Base-by-base conservation (phyloP, 2,329 filamentous ascomycete genomes). In the Arthrocladium fulminans region DNA sequence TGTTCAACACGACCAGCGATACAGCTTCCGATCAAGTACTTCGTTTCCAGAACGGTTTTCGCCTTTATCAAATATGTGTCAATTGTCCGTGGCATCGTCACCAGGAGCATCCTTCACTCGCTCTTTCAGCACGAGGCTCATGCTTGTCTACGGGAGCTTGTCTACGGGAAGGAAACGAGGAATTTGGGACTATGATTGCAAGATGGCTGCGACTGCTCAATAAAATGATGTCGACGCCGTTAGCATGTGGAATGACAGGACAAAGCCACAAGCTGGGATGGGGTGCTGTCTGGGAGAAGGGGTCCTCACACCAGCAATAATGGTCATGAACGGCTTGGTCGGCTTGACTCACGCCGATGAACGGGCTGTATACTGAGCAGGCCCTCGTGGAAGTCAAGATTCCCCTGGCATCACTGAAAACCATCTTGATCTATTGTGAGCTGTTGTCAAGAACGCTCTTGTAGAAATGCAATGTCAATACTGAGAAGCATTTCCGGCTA, bases 211-310 rank as follows among this genome's bases (percentile, higher is more conserved):
- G 35, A 60, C 63, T 20, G 67, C 68, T 1, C 59, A 53, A 17
- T 54, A 57, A 5, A 62, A 61, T 49, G 63, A 64, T 17, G 59
- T 71, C 48, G 70, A 72, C 43, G 57, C 66, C 15, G 53, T 73
- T 45, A 62, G 62, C 8, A 63, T 72, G 62, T 72, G 66, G 54
- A 72, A 71, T 67, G 44, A 71, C 68, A 0, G 50, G 69, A 30
- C 66, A 70, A n/a, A 50, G 67, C 65, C 10, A 58, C 55, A 9
- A 67, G 63, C 46, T 63, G 54, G 56, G 66, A 69, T 55, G 68
- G 67, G 2, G 57, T 59, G 41, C 54, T 54, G 45, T 70, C 67
- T 55, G 67, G 64, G 63, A 65, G 50, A 64, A 61, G 45, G 65
- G 20, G 64, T 64, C 6, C 49, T 72, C 51, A 65, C 70, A 30